Conservation (phyloP, 805 yeast genomes). For the Blastobotrys chiropterorum region DNA sequence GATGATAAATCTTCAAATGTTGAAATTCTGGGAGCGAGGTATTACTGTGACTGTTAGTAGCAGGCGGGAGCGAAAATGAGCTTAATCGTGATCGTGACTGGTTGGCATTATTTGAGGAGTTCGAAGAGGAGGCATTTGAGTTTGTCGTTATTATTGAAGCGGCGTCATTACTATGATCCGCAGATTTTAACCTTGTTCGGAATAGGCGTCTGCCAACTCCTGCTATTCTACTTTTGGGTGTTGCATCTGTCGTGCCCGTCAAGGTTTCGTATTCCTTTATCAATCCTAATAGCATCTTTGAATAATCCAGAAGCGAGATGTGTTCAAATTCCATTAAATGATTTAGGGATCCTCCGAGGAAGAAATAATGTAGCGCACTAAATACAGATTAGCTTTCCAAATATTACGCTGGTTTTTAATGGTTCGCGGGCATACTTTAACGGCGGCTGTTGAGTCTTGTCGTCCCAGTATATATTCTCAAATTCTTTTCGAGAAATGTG, state of each 20-base stretch:
- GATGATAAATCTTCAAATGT: constrained; percentile 18
- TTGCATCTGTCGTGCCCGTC: constrained; percentile 8
- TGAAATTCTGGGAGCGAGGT: constrained; percentile 12
- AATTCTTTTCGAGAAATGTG: constrained; percentile 12
- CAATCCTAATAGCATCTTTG: constrained; percentile 13
- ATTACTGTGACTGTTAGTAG: background rate
- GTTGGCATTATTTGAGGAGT: background rate
- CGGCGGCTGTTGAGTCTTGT: constrained; percentile 5
- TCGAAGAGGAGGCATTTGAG: background rate
- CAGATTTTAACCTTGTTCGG: constrained; percentile 17
- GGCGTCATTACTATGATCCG: constrained; percentile 8
- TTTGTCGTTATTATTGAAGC: background rate
- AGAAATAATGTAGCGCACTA: constrained; percentile 17
- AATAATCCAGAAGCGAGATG: constrained; percentile 14
- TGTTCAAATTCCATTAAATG: constrained; percentile 6
- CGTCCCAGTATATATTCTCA: constrained; percentile 15
- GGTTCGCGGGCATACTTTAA: constrained; percentile 4
- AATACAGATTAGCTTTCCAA: background rate
- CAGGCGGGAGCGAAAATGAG: background rate
- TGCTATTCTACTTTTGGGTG: constrained; percentile 15
- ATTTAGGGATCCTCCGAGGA: constrained; percentile 20
- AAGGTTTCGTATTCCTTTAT: constrained; percentile 20
- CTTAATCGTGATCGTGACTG: constrained; percentile 1
- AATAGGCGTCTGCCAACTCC: constrained; percentile 22
- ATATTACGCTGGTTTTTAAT: background rate